These are phyloP conservation scores for Durio zibethinus DNA, from an alignment of 345 rosid genomes.

Conservation along the genomic window DNA sequence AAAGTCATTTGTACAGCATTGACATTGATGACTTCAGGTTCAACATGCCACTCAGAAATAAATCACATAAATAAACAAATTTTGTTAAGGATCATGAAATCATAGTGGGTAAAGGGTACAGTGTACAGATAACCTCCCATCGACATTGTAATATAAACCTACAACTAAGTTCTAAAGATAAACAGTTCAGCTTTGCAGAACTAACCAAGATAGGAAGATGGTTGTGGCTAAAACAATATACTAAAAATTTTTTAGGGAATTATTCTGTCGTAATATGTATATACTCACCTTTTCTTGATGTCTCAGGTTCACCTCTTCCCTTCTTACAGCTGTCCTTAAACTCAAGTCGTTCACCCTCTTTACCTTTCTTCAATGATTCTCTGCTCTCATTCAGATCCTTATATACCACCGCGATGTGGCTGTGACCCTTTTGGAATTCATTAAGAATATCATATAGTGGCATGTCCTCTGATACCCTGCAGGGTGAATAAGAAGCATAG, in stretches of 20 bases:
- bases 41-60: background rate
- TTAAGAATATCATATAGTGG: slow-evolving; percentile 90
- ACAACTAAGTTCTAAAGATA: background rate
- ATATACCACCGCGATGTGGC: slow-evolving; percentile 91
- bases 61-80: background rate
- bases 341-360: slow-evolving; percentile 34
- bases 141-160: background rate
- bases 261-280: background rate
- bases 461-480: slow-evolving; percentile 79
- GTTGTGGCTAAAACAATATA: background rate
- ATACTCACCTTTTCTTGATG: slow-evolving; percentile 45
- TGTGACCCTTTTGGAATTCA: slow-evolving; percentile 96
- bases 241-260: slow-evolving; percentile 3
- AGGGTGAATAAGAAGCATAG: slow-evolving; percentile 16
- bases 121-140: background rate
- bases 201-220: background rate
- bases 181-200: background rate
- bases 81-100: background rate
- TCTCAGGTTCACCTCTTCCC: slow-evolving; percentile 35
- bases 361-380: slow-evolving; percentile 33
- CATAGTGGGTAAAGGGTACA: background rate
- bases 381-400: slow-evolving; percentile 52
- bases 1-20: background rate
- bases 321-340: slow-evolving; percentile 61
- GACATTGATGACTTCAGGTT: background rate